Percentiles rank a stretch among this genome's conserved stretches.
These are phyloP conservation scores for Diaporthe batatas DNA, from an alignment of 2,329 filamentous ascomycete species.

Conservation along the genomic window DNA sequence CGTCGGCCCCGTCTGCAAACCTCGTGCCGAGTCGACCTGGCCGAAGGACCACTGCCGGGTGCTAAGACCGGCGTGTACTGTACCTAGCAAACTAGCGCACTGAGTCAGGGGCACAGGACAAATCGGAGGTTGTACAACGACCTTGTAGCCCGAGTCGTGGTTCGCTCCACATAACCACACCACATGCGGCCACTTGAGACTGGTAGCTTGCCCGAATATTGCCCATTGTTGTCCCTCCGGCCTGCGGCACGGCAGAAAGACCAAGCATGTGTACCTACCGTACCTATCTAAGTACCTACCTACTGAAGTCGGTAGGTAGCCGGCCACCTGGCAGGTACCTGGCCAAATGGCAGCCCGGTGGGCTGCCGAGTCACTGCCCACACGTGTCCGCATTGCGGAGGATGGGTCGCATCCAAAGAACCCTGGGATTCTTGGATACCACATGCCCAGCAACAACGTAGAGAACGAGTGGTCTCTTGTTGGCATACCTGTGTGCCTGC, in stretches of 20 bases:
- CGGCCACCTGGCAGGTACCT: not conserved
- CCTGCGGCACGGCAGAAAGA: conserved; percentile 10
- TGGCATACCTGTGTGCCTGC: conserved; percentile 10
- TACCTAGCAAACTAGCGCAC: conserved; percentile 31
- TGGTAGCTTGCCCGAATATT: conserved; percentile 12
- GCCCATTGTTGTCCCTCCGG: not conserved
- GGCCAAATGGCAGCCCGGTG: not conserved
- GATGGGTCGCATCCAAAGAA: conserved; percentile 9
- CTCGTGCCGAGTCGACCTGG: conserved; percentile 32
- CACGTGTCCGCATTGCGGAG: conserved; percentile 19
- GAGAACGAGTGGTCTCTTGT: not conserved
- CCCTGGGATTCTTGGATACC: conserved; percentile 3
- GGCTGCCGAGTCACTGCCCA: not conserved
- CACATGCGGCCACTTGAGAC: conserved; percentile 7
- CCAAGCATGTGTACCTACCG: not conserved
- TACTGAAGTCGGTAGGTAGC: too few relatives aligned
- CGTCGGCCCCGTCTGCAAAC: not conserved
- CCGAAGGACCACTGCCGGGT: conserved; percentile 26
- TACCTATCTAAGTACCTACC: not conserved
- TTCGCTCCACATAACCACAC: conserved; percentile 19
- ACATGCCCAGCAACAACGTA: not conserved
- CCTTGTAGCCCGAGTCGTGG: conserved; percentile 1
- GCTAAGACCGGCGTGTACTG: not conserved
- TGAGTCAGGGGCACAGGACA: conserved; percentile 32
- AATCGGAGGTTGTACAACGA: conserved; percentile 33